Evolutionary conservation across 176 grass and related monocot genomes (phyloP).

Genomic region (Aegilops speltoides): DNA sequence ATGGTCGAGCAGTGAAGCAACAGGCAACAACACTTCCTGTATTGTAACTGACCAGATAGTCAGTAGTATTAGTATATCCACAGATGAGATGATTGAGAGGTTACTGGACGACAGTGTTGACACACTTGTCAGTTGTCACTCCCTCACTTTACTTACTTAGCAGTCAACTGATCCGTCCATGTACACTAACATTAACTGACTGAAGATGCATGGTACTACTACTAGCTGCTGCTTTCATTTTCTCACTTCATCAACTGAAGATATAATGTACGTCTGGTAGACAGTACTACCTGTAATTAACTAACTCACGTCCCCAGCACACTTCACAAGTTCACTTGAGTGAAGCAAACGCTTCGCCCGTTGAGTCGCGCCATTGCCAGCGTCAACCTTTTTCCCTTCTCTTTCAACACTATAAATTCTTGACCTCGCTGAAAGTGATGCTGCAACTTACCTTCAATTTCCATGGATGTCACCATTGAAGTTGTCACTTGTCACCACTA

Average conservation of each 20-base stretch:
- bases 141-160: not conserved
- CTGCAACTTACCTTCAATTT: not conserved
- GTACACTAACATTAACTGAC: too few species aligned
- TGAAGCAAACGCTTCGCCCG: not conserved
- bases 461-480: not conserved
- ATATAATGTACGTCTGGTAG: constrained; percentile 4
- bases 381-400: not conserved
- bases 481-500: constrained; percentile 12
- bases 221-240: not conserved
- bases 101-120: not conserved
- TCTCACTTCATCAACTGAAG: constrained; percentile 6
- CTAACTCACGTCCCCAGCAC: not conserved
- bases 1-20: constrained; percentile 3
- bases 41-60: not conserved
- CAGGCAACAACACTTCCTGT: not conserved
- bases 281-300: not conserved
- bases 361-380: not conserved
- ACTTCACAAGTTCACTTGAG: not conserved
- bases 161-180: not conserved
- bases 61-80: not conserved
- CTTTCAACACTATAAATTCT: not conserved
- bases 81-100: constrained; percentile 13
- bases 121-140: not conserved
- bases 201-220: too few species aligned
- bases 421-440: not conserved